Percentiles rank a stretch among this genome's conserved stretches.
These are phyloP conservation scores for Anaeromyces robustus DNA, from an alignment of 192 early-diverging fungal species.

Conservation along the genomic window DNA sequence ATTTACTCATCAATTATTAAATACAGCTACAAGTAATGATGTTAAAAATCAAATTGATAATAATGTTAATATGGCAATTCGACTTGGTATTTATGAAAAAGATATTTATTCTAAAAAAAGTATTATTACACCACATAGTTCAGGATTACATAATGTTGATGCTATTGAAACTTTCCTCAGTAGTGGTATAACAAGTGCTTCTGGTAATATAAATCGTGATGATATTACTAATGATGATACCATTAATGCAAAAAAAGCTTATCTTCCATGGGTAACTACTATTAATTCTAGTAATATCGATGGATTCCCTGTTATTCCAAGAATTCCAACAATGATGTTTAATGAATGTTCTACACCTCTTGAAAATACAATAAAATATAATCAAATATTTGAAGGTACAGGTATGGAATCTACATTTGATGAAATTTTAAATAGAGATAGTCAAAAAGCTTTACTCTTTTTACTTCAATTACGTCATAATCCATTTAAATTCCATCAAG, in stretches of 20 bases:
- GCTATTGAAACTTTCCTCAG: not conserved
- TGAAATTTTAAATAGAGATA: not conserved
- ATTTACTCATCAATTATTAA: not conserved
- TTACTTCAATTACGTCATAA: not conserved
- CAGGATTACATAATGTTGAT: not conserved
- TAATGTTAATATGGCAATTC: not conserved
- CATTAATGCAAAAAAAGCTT: not conserved
- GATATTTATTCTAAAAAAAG: not conserved
- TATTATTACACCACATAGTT: not conserved
- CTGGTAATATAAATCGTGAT: not conserved
- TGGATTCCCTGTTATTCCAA: not conserved
- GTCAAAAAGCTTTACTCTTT: not conserved
- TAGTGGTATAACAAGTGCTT: not conserved
- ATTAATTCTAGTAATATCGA: not conserved
- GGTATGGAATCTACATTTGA: not conserved
- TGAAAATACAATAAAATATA: not conserved
- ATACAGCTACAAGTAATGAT: not conserved
- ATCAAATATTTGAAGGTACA: not conserved
- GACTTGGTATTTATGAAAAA: not conserved
- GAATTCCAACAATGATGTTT: not conserved
- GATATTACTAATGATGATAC: not conserved
- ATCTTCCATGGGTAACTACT: not conserved
- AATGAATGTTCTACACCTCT: not conserved
- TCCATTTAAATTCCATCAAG: not conserved
- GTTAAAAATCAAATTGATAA: not conserved